phyloP scores from a whole-genome alignment of 768 basidiomycete species.

The Leccinum fibrillosum region DNA sequence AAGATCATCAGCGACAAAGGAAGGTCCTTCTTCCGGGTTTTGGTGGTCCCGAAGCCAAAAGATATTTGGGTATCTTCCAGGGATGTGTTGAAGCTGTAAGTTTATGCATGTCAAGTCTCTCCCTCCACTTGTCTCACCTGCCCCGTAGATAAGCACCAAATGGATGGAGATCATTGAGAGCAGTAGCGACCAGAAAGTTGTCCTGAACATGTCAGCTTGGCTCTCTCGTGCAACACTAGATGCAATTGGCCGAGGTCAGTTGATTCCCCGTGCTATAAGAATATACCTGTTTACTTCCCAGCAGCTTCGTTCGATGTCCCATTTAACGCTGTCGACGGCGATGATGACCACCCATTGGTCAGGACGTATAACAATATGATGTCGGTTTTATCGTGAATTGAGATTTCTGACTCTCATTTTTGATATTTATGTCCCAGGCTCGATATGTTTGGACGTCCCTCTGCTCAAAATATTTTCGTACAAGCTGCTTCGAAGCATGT shows the following conservation, averaged over 20 bases:
- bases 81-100: too few relatives aligned
- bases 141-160: too few relatives aligned
- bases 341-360: constrained; percentile 11
- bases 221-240: not conserved
- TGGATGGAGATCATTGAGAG: too few relatives aligned
- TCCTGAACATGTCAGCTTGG: not conserved
- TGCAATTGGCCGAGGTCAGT: constrained; percentile 46
- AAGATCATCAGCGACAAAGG: constrained; percentile 50
- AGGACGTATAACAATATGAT: constrained; percentile 6
- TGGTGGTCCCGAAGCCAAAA: constrained; percentile 45
- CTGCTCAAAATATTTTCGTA: constrained; percentile 15
- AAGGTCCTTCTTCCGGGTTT: constrained; percentile 57
- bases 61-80: constrained; percentile 46
- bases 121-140: too few relatives aligned
- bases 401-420: constrained; percentile 2
- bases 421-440: not conserved
- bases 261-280: not conserved
- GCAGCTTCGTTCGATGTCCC: constrained; percentile 41
- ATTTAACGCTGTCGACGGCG: constrained; percentile 28
- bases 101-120: too few relatives aligned
- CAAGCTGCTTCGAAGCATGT: constrained; percentile 10
- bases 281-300: not conserved
- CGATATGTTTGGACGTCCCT: constrained; percentile 17
- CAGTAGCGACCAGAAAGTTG: too few relatives aligned
- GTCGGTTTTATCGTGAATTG: constrained; percentile 5